Percentiles rank a stretch among this genome's conserved stretches.
Evolutionary conservation across 306 rosid species (phyloP).

Genomic region (Prunus fruticosa): DNA sequence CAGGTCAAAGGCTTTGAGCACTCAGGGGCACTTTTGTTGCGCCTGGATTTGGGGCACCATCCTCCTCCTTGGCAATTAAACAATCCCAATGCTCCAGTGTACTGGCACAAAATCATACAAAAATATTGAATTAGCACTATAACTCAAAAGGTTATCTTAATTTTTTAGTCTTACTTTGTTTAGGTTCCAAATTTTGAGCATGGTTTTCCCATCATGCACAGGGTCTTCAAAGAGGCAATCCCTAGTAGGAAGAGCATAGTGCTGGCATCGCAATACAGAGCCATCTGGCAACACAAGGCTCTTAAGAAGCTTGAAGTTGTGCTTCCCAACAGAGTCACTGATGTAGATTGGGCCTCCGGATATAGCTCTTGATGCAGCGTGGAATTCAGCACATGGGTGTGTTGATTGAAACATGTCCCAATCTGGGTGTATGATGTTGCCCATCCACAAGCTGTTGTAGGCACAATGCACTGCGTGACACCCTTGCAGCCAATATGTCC

Average conservation of each 20-base stretch:
- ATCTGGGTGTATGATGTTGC: constrained; percentile 75
- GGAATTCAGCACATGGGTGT: constrained; percentile 68
- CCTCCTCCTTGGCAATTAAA: constrained; percentile 92
- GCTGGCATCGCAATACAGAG: constrained; percentile 61
- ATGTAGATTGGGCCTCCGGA: constrained; percentile 81
- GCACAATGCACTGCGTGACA: constrained; percentile 90
- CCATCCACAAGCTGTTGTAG: constrained; percentile 79
- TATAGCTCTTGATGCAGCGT: constrained; percentile 70
- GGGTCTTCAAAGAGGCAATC: constrained; percentile 73
- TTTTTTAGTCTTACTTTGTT: constrained; percentile 49
- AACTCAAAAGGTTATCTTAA: neutral
- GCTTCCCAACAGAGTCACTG: constrained; percentile 64
- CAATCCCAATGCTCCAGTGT: constrained; percentile 54
- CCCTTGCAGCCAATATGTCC: constrained; percentile 73
- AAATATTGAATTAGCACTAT: neutral
- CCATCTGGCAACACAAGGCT: constrained; percentile 64
- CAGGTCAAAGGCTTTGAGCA: constrained; percentile 42
- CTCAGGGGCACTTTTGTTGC: constrained; percentile 45
- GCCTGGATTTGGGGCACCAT: constrained; percentile 55
- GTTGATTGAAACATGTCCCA: constrained; percentile 85
- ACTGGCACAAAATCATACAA: constrained; percentile 33
- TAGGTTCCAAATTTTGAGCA: constrained; percentile 86
- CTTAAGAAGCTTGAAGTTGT: constrained; percentile 66
- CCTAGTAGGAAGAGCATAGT: constrained; percentile 74
- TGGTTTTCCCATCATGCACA: constrained; percentile 66